phyloP scores from a whole-genome alignment of 2,329 filamentous ascomycete species.

The Metarhizium brunneum region DNA sequence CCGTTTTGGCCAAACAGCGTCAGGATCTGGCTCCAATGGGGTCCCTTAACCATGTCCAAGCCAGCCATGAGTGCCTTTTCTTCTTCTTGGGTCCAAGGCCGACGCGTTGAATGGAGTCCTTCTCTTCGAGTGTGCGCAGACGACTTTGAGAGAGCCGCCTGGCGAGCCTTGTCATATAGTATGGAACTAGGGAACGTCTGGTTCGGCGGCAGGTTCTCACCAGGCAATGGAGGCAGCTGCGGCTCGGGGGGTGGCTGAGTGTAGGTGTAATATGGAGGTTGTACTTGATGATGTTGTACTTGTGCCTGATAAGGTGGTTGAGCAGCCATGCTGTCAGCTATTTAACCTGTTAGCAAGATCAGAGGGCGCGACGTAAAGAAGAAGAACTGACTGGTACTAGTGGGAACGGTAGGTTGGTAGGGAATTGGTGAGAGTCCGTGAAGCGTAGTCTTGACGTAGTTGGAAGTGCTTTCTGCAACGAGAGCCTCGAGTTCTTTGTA shows the following conservation, averaged over 20 bases:
- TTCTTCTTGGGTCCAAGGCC: conserved; percentile 83
- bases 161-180: conserved; percentile 49
- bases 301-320: conserved; percentile 28
- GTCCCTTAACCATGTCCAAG: conserved; percentile 78
- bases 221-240: conserved; percentile 18
- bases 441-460: conserved; percentile 35
- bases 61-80: conserved; percentile 86
- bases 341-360: conserved; percentile 2
- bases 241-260: conserved; percentile 25
- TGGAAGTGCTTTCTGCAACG: conserved; percentile 34
- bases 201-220: conserved; percentile 41
- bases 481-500: conserved; percentile 34
- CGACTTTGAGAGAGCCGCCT: conserved; percentile 48
- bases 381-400: conserved; percentile 25
- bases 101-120: conserved; percentile 52
- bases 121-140: conserved; percentile 46
- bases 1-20: conserved; percentile 74
- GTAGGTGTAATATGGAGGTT: conserved; percentile 26
- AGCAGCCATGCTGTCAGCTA: conserved; percentile 23
- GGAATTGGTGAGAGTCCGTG: conserved; percentile 32
- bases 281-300: conserved; percentile 27
- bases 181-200: conserved; percentile 45
- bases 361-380: not conserved
- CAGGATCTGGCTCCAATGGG: conserved; percentile 89
- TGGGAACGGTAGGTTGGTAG: conserved; percentile 32